Evolutionary conservation across 306 rosid species (phyloP), one percentile per base, ranked within the genome.

Genomic region (Cotoneaster glaucophyllus): DNA sequence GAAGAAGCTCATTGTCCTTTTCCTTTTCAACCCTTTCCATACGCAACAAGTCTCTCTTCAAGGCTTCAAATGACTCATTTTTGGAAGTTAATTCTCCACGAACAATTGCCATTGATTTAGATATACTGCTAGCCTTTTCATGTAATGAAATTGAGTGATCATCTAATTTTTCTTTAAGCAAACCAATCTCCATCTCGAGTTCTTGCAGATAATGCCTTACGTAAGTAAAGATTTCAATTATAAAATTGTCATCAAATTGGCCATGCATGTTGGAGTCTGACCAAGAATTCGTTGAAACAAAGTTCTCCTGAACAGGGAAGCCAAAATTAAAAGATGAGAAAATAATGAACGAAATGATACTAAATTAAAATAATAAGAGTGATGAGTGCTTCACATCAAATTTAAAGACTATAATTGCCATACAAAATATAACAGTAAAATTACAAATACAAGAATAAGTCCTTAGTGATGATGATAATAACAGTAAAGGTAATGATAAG

Each of bases 31-130:
- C 67, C 11, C 77, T 71, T 41, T 84, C 84, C 25, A 73, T 39
- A 69, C 53, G 84, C 57, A 45, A 31, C 73, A 90, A 77, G 78
- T 89, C 87, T 72, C 84, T 80, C 89, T 83, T 84, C 84, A 87
- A 52, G 67, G 86, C 79, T 84, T 90, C 91, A 63, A 79, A 78
- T 9, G 72, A 86, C 80, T 87, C 96, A 71, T 83, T 89, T 78
- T 78, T 94, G 67, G 89, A 85, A 84, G 78, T 72, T 81, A 89
- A 76, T 79, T 92, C 93, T 77, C 76, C 85, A 82, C 70, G 85
- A 84, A 88, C 80, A 64, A 65, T 66, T 62, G 50, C 75, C 78
- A 89, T 66, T 17, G 85, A 74, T 67, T 86, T 82, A 61, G 90
- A 85, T 52, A 90, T 53, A 62, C 79, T 74, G 67, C 74, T 80